Base-by-base conservation (phyloP, 305 asterid genomes). In the Solanum hybrid region DNA sequence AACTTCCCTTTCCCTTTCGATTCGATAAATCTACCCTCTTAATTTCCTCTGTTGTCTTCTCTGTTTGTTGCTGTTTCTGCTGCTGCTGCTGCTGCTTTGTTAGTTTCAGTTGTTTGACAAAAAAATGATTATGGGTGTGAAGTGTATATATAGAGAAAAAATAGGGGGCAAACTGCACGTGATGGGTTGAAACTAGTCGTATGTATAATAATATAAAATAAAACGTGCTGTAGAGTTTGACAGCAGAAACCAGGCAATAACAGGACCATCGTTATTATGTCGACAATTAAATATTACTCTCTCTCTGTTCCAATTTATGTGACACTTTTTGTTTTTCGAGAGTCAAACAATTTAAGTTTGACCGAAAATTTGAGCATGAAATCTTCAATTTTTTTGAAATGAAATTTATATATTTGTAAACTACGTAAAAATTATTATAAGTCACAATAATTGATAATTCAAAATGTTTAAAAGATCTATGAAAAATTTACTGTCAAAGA, bases 251-350 rank as follows among this genome's bases (percentile, higher is more conserved):
- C 33, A 79, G 41, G 83, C 11, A 37, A 45, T 61, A 4, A 32
- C 6, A 10, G 57, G 57, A 79, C 57, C 85, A 34, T 10, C 6
- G 57, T 79, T 10, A 79, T n/a, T 36, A 83, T 41, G 73, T 83
- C 87, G 87, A 82, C 73, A 7, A 29, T 14, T 8, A 82, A 14
- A 22, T 20, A 65, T 65, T 65, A 38, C 31, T 29, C 45, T 38
- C 1, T 1, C 4, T 38, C 45, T 3, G 0, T 38, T 1, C 0
- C 0, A 38, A 38, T 38, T 38, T 38, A 38, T 38, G 14, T 38
- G 45, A 3, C 0, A 38, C 0, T 38, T 38, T 38, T 38, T 0
- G 0, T 38, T 38, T 38, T 38, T 38, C 0, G 14, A 38, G 4
- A 1, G 45, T 38, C 2, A 38, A 38, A 38, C 0, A 10, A 3